These are phyloP conservation scores for Rutidosis leptorrhynchoides DNA, from an alignment of 129 eudicot species.

Conservation along the genomic window DNA sequence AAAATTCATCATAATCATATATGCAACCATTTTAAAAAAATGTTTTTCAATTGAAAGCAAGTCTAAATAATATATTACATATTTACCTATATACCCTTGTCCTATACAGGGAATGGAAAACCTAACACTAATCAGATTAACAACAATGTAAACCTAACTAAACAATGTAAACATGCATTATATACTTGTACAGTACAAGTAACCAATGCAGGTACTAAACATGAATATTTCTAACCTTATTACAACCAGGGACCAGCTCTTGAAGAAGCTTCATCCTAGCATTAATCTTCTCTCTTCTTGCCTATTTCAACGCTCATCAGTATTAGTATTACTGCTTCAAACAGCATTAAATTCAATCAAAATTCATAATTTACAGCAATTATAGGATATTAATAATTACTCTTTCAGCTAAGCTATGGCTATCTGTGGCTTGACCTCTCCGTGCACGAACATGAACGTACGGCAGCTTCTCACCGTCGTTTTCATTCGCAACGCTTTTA, in stretches of 20 bases:
- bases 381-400: constrained; percentile 39
- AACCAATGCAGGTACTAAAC: constrained; percentile 6
- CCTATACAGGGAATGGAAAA: neutral
- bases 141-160: neutral
- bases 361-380: constrained; percentile 20
- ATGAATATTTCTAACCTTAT: constrained; percentile 55
- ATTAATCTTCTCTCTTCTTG: constrained; percentile 98
- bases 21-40: neutral
- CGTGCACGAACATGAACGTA: constrained; percentile 98
- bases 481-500: constrained; percentile 48
- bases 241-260: constrained; percentile 98
- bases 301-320: constrained; percentile 36
- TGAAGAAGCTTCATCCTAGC: constrained; percentile 96
- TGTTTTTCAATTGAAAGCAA: neutral
- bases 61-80: neutral
- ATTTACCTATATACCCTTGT: neutral
- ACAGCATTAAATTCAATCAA: constrained; percentile 17
- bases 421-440: constrained; percentile 96
- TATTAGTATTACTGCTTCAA: constrained; percentile 14
- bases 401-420: constrained; percentile 99
- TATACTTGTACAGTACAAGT: constrained; percentile 28
- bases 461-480: constrained; percentile 74
- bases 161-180: constrained; percentile 21
- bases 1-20: neutral
- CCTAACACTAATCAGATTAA: neutral